Conservation (phyloP, 2,329 filamentous ascomycete genomes). For the Beauveria scarabaeidicola region DNA sequence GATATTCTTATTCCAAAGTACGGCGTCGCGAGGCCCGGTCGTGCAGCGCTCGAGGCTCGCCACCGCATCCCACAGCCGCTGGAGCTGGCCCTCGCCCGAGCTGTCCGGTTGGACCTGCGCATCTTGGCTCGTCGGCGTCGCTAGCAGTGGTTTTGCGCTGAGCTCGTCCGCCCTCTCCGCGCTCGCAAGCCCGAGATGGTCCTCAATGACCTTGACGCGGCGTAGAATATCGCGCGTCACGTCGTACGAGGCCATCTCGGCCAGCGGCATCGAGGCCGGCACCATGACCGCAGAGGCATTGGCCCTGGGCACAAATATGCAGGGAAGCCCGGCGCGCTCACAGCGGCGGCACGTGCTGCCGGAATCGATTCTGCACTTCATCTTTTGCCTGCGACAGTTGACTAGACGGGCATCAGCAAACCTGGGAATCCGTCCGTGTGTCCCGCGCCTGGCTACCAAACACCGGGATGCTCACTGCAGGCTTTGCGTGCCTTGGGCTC, state of each 20-base stretch:
- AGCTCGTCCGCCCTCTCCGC: background rate
- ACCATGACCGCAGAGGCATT: slow-evolving; percentile 23
- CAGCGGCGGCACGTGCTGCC: slow-evolving; percentile 27
- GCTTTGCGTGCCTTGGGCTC: slow-evolving; percentile 23
- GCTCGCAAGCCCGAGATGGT: slow-evolving; percentile 18
- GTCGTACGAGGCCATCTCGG: slow-evolving; percentile 4
- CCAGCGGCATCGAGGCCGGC: background rate
- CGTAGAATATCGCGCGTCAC: slow-evolving; percentile 12
- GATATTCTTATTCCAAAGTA: slow-evolving; percentile 24
- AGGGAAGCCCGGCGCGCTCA: slow-evolving; percentile 26
- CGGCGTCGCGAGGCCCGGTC: slow-evolving; percentile 17
- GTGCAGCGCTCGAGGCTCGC: slow-evolving; percentile 21
- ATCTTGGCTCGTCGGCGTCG: slow-evolving; percentile 13
- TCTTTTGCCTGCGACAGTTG: slow-evolving; percentile 24
- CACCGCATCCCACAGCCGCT: slow-evolving; percentile 23
- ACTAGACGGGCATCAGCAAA: slow-evolving; percentile 13
- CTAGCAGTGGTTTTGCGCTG: background rate
- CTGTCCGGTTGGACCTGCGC: slow-evolving; percentile 12
- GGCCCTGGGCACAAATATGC: slow-evolving; percentile 31
- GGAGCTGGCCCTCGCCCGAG: slow-evolving; percentile 3
- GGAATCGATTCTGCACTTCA: slow-evolving; percentile 29
- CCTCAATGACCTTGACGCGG: slow-evolving; percentile 19
- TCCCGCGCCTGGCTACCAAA: background rate
- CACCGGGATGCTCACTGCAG: slow-evolving; percentile 19
- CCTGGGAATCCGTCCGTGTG: background rate